Evolutionary conservation across 1,139 yeast genomes (phyloP), one percentile per base, ranked within the genome.

Genomic region (Wickerhamomyces sp.): DNA sequence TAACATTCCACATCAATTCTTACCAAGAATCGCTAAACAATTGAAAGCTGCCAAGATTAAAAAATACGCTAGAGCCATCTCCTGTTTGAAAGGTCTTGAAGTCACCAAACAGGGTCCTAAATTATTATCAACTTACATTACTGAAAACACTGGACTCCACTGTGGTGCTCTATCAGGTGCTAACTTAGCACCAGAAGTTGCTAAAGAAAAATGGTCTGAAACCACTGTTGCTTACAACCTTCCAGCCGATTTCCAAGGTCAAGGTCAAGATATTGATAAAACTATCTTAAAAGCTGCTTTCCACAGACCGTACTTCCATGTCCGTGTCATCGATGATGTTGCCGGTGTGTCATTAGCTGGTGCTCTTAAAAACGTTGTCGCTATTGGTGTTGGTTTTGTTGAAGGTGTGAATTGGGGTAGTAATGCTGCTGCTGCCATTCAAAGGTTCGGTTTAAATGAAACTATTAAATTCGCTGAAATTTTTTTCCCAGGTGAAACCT

Each of bases 361-460:
- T 56, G 96, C 96, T 4, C 74, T 87, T 60, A 87, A 87, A 68
- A 87, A 87, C 62, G 86, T 87, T 36, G 86, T 87, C 51, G 96
- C 96, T 39, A 71, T 85, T 57, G 88, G 92, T 45, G 95, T 88
- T 36, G 96, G 96, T 41, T 82, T 87, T 58, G 95, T 87, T 45
- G 94, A 84, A 64, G 96, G 96, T 52, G 74, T 81, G 47, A 94
- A 90, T 44, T 87, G 96, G 95, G 96, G 96, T 61, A 95, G 86
- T 64, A 87, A 87, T 58, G 95, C 96, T 49, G 87, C 86, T 68
- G 80, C 95, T 41, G 96, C 96, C 30, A 76, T 87, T 54, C 88
- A 87, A 92, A 79, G 96, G 68, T 78, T 88, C 50, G 96, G 96
- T 35, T 65, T 87, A 46, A 70, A 77, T 55, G 96, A 87, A 68